A percentile compares a stretch with the other conserved stretches of the same genome.
phyloP scores from a whole-genome alignment of 1,284 basidiomycete species.

The Cerioporus squamosus region DNA sequence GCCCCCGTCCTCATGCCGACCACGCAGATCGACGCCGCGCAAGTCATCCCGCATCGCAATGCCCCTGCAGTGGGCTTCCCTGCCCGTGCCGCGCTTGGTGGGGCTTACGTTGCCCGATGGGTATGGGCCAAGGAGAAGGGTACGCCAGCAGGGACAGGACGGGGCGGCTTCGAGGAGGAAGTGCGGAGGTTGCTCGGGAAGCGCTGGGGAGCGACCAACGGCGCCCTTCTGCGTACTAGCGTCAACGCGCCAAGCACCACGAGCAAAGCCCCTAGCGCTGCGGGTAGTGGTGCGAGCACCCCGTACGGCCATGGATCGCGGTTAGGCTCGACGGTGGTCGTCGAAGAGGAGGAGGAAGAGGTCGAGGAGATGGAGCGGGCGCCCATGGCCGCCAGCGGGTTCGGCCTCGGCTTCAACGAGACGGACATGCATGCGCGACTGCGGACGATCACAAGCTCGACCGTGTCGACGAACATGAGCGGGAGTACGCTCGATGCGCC shows the following conservation, averaged over 20 bases:
- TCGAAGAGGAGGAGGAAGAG: slow-evolving; percentile 79
- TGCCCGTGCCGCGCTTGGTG: slow-evolving; percentile 68
- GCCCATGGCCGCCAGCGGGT: slow-evolving; percentile 28
- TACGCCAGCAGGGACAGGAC: slow-evolving; percentile 42
- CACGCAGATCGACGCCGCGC: slow-evolving; percentile 75
- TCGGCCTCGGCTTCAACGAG: slow-evolving; percentile 38
- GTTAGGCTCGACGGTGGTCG: slow-evolving; percentile 62
- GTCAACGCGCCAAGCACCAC: slow-evolving; percentile 44
- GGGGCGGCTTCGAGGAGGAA: slow-evolving; percentile 78
- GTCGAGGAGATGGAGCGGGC: slow-evolving; percentile 55
- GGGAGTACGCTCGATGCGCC: slow-evolving; percentile 37
- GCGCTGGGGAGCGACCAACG: slow-evolving; percentile 69
- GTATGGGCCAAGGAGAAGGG: slow-evolving; percentile 72
- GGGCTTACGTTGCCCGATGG: slow-evolving; percentile 80
- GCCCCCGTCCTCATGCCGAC: slow-evolving; percentile 72
- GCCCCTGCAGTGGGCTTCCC: slow-evolving; percentile 70
- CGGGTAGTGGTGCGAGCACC: slow-evolving; percentile 60
- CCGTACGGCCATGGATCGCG: slow-evolving; percentile 54
- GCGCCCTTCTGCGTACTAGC: slow-evolving; percentile 58
- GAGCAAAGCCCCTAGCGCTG: slow-evolving; percentile 43
- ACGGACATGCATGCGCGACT: slow-evolving; percentile 37
- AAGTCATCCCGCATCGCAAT: slow-evolving; percentile 72
- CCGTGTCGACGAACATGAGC: slow-evolving; percentile 48
- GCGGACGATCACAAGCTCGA: slow-evolving; percentile 55
- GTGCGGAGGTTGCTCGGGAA: slow-evolving; percentile 68